phyloP scores from a whole-genome alignment of 441 rosid genomes.

The Bocquillonia castaneifolia region DNA sequence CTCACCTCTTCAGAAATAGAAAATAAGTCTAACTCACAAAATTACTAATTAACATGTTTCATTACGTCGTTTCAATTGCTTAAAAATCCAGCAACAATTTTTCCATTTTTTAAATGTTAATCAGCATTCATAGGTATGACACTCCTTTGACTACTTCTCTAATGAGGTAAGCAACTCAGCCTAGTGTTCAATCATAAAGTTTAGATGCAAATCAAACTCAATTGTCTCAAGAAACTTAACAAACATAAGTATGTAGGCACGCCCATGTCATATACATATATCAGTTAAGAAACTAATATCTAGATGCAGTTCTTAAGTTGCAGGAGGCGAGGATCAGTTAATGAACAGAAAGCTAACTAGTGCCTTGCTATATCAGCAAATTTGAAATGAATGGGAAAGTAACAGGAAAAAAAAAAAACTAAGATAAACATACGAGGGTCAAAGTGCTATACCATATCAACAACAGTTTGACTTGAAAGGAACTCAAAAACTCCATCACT shows the following conservation, averaged over 20 bases:
- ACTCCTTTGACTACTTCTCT: background rate
- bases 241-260: background rate
- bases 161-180: background rate
- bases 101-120: no score
- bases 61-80: no score
- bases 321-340: background rate
- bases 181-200: slow-evolving; percentile 1
- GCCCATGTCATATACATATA: background rate
- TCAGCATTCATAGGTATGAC: no score
- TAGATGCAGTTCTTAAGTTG: background rate
- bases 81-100: no score
- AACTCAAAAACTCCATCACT: slow-evolving; percentile 97
- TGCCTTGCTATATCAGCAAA: slow-evolving; percentile 5
- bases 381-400: background rate
- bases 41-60: no score
- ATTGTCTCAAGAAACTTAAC: slow-evolving; percentile 2
- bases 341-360: slow-evolving; percentile 12
- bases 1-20: no score
- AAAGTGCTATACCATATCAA: slow-evolving; percentile 62
- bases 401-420: background rate
- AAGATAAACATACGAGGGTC: slow-evolving; percentile 5
- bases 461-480: slow-evolving; percentile 84
- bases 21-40: no score
- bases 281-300: background rate
- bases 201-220: background rate